Evolutionary conservation across 371 early-diverging fungal genomes (phyloP), one percentile per base, ranked within the genome.

Genomic region (Syncephalastrum sp.): DNA sequence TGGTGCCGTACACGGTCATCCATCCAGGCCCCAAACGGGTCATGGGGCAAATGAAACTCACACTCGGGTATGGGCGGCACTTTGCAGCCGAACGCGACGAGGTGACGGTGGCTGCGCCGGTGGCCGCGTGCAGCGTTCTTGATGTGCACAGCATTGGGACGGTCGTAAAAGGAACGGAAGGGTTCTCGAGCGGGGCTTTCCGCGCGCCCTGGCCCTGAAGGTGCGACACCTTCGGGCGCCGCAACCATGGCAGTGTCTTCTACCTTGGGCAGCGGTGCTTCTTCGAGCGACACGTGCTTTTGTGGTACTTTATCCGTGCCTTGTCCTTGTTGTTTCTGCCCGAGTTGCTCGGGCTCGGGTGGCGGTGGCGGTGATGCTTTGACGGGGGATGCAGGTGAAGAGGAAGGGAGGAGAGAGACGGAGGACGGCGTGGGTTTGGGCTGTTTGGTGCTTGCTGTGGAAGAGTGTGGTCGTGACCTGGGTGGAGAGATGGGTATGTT

Each of bases 41-140:
- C 50, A 5, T 53, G 13, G 0, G 83, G 81, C 14, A 83, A 57
- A 41, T 59, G 60, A 51, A 79, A 83, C 49, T 83, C 83, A n/a
- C 53, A n/a, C 42, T 59, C 55, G 5, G 60, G 60, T 62, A 83
- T 63, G 2, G 55, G 46, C 1, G 83, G 83, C 42, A 83, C 52
- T 48, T 68, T 73, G 16, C 72, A 72, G n/a, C 83, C 83, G 70
- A 83, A 83, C 0, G 82, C 83, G 42, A 72, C 48, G 0, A 68
- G 53, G 61, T 69, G 25, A 48, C 83, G 61, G 8, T 33, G 38
- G 38, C 38, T 33, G 38, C 38, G 38, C 38, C 38, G 38, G 38
- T 12, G 6, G 38, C 38, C 38, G 38, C 38, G 10, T 2, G 38
- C 12, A 5, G 38, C 38, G 38, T 33, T 33, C 38, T 33, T 33